Evolutionary conservation across 192 early-diverging fungal species (phyloP).

Genomic region (Podila epigama): DNA sequence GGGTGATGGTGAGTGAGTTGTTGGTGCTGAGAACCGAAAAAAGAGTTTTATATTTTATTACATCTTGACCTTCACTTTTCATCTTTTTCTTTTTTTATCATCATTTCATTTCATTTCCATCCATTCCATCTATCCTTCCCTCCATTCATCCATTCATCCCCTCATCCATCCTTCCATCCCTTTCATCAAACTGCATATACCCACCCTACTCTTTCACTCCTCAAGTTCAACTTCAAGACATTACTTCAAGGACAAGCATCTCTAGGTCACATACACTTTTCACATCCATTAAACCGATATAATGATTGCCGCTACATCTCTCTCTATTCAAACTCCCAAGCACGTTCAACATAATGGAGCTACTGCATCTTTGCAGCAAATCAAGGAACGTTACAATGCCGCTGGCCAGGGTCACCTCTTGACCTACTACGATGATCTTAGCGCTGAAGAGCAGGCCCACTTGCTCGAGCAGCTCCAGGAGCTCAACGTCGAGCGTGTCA

Average conservation of each 20-base stretch:
- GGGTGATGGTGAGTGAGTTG: too few species aligned
- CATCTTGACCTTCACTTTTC: neutral
- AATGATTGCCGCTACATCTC: conserved; percentile 33
- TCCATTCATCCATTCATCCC: neutral
- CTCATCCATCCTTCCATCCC: neutral
- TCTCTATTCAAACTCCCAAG: conserved; percentile 47
- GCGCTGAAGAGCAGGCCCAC: conserved; percentile 57
- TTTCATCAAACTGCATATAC: neutral
- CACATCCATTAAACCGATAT: too few species aligned
- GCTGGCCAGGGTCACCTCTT: conserved; percentile 92
- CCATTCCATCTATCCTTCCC: neutral
- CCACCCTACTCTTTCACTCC: neutral
- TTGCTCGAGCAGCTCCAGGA: conserved; percentile 72
- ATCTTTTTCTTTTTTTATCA: neutral
- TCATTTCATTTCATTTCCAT: neutral
- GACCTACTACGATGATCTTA: conserved; percentile 78
- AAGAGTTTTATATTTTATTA: neutral
- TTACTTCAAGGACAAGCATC: too few species aligned
- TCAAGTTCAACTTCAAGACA: neutral
- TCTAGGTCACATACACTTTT: too few species aligned
- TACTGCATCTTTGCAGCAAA: conserved; percentile 37
- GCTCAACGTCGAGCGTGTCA: conserved; percentile 84
- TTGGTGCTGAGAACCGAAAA: neutral
- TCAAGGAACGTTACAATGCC: conserved; percentile 70
- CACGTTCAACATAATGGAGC: conserved; percentile 8